phyloP scores from a whole-genome alignment of 2,329 filamentous ascomycete genomes.

The Periconia sp. region DNA sequence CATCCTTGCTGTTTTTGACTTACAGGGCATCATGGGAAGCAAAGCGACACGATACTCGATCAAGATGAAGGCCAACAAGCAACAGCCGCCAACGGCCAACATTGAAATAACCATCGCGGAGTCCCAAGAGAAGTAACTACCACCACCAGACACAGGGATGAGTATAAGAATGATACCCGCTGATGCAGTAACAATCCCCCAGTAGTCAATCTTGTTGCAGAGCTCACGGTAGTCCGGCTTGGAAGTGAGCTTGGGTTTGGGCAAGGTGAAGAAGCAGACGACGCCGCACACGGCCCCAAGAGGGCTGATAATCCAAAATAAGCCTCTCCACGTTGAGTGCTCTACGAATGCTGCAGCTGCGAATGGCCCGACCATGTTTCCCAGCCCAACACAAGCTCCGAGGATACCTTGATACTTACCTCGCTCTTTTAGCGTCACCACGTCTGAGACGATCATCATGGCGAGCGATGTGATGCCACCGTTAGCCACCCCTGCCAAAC shows the following conservation, averaged over 20 bases:
- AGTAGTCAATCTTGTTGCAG: constrained; percentile 60
- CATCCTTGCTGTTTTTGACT: too few relatives aligned
- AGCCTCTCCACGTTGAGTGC: constrained; percentile 19
- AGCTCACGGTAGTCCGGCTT: constrained; percentile 52
- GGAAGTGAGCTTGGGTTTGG: constrained; percentile 50
- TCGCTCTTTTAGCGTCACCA: constrained; percentile 39
- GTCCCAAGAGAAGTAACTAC: constrained; percentile 58
- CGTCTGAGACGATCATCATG: constrained; percentile 42
- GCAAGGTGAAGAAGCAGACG: constrained; percentile 18
- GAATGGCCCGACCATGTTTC: constrained; percentile 28
- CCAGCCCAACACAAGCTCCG: constrained; percentile 24
- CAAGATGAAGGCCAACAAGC: constrained; percentile 53
- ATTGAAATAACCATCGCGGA: constrained; percentile 62
- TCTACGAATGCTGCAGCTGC: constrained; percentile 25
- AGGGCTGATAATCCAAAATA: constrained; percentile 25
- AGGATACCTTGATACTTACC: constrained; percentile 42
- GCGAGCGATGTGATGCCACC: constrained; percentile 43
- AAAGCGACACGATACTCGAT: neutral
- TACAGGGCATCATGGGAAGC: neutral
- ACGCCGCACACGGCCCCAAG: constrained; percentile 12
- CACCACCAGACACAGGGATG: constrained; percentile 44
- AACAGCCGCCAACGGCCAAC: constrained; percentile 54
- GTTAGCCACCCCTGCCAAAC: constrained; percentile 14
- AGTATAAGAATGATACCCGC: too few relatives aligned
- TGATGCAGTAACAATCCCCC: constrained; percentile 51